These are phyloP conservation scores for Malbranchea cinnamomea DNA, from an alignment of 2,329 filamentous ascomycete species.

Conservation along the genomic window DNA sequence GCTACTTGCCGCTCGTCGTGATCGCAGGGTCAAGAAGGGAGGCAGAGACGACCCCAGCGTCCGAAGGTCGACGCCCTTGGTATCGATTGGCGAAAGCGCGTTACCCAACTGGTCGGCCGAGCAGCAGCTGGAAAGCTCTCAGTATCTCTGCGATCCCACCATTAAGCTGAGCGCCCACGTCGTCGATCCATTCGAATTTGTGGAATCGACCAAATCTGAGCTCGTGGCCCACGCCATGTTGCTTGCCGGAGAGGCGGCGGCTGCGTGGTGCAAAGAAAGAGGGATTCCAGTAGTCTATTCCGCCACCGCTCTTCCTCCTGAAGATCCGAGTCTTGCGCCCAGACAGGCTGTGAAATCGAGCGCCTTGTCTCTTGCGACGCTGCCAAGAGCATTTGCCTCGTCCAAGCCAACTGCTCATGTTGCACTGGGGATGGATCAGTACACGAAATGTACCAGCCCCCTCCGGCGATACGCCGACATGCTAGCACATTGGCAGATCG, in stretches of 20 bases:
- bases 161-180: constrained; percentile 20
- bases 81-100: constrained; percentile 14
- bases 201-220: constrained; percentile 23
- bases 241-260: constrained; percentile 37
- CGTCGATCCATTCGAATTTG: constrained; percentile 22
- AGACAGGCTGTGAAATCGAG: constrained; percentile 28
- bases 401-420: constrained; percentile 35
- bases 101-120: constrained; percentile 16
- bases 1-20: constrained; percentile 25
- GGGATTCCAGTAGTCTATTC: constrained; percentile 37
- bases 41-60: constrained; percentile 21
- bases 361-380: constrained; percentile 13
- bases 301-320: constrained; percentile 22
- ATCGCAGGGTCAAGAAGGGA: constrained; percentile 23
- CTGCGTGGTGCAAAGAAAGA: constrained; percentile 36
- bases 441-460: constrained; percentile 45
- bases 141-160: constrained; percentile 27
- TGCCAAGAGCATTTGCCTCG: constrained; percentile 27
- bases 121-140: constrained; percentile 9
- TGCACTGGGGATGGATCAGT: constrained; percentile 37
- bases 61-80: constrained; percentile 8
- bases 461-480: constrained; percentile 47
- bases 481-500: constrained; percentile 49
- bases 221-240: constrained; percentile 39
- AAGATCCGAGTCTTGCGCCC: constrained; percentile 7